Evolutionary conservation across 306 rosid species (phyloP), one percentile per base, ranked within the genome.

Genomic region (Lotus japonicus): DNA sequence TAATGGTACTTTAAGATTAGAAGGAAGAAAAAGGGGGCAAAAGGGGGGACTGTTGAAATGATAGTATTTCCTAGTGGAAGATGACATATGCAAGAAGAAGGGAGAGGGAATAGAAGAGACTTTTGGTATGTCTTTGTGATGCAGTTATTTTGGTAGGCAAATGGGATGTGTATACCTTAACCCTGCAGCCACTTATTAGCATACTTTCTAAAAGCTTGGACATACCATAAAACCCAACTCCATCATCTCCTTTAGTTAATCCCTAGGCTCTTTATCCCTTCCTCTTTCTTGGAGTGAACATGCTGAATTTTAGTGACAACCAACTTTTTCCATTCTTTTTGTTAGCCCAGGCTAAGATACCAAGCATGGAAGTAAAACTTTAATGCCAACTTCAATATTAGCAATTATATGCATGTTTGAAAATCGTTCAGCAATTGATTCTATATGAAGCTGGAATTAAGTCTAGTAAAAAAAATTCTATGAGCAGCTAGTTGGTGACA

Each of bases 151-250:
- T 52, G 72, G 83, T 3, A 82, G 94, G 91, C 94, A 88, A 91
- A 80, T 88, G 87, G 89, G 57, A 91, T 91, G 66, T 82, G 69
- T 69, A 89, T 81, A 86, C 88, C 86, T 80, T 66, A 81, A 81
- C 81, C 64, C 89, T 88, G 91, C 91, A 79, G 36, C 7, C 36
- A 88, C 94, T 83, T 59, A 80, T 72, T 31, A 44, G 59, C 66
- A 76, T 81, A 73, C 97, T 86, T 88, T 91, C 87, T 88, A 83
- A 91, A 88, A 86, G 87, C 85, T 84, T 56, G 71, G 82, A 81
- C 84, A 91, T 85, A 78, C 88, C 86, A 80, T 83, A 75, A 77
- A 74, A 68, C 83, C 84, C 83, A 84, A 43, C 46, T 12, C 66
- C n/a, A n/a, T n/a, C 72, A 8, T 80, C 73, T 82, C 53, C 97